These are phyloP conservation scores for Talaromyces verruculosus DNA, from an alignment of 2,329 filamentous ascomycete species.

Conservation along the genomic window DNA sequence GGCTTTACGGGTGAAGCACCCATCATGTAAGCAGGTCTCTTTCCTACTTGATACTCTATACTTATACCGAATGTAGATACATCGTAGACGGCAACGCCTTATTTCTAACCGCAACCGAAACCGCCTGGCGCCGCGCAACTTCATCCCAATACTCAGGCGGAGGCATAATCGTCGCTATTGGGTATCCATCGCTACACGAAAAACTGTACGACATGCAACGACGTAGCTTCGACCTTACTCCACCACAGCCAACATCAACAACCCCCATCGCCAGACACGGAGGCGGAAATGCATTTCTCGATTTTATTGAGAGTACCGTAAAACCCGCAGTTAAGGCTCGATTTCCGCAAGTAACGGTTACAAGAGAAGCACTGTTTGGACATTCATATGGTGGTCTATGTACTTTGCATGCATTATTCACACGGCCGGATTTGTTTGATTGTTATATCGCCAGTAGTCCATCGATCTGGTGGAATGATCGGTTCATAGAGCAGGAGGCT, in stretches of 20 bases:
- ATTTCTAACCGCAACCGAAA: neutral
- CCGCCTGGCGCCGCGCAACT: neutral
- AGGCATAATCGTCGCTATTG: neutral
- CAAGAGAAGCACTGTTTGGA: neutral
- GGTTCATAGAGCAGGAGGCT: neutral
- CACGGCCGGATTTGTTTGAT: neutral
- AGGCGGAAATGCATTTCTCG: neutral
- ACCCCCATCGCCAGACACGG: neutral
- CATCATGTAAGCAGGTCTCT: neutral
- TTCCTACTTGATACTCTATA: neutral
- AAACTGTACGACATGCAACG: neutral
- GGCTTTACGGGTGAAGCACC: neutral
- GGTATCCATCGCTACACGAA: neutral
- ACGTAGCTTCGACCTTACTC: neutral
- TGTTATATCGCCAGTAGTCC: constrained; percentile 1
- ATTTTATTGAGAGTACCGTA: neutral
- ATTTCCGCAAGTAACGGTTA: neutral
- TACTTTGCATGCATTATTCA: neutral
- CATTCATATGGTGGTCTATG: constrained; percentile 9
- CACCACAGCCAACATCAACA: neutral
- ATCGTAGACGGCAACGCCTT: neutral
- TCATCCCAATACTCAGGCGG: neutral
- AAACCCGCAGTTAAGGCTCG: neutral
- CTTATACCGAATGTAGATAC: neutral
- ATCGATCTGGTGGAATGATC: neutral